A percentile compares a stretch with the other conserved stretches of the same genome.
Conservation (phyloP, 2,329 filamentous ascomycete species). For the Coniochaeta sp. region DNA sequence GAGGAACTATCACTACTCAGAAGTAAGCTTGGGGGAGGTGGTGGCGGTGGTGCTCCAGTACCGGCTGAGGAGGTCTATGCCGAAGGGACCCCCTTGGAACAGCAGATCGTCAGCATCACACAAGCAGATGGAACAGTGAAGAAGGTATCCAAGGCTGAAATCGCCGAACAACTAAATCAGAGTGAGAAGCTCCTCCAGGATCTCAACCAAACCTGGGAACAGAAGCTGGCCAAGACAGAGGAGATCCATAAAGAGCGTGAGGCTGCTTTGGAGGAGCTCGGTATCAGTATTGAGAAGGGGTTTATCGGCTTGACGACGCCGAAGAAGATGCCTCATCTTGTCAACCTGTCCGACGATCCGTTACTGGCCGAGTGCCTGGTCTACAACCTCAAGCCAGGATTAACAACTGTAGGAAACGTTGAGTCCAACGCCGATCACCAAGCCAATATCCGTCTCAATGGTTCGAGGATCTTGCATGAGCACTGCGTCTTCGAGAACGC, state of each 20-base stretch:
- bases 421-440: conserved; percentile 68
- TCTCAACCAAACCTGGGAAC: conserved; percentile 97
- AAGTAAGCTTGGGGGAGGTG: conserved; percentile 62
- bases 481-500: conserved; percentile 91
- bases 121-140: conserved; percentile 78
- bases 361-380: conserved; percentile 91
- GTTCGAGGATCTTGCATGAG: conserved; percentile 82
- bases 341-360: conserved; percentile 93
- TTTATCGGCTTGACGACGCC: conserved; percentile 92
- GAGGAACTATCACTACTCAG: conserved; percentile 83
- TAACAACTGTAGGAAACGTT: conserved; percentile 89
- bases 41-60: conserved; percentile 36
- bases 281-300: conserved; percentile 98
- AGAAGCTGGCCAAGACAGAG: conserved; percentile 91
- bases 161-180: conserved; percentile 90
- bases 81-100: conserved; percentile 82
- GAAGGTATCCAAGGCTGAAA: conserved; percentile 96
- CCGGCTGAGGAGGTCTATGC: conserved; percentile 78
- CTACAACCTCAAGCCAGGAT: conserved; percentile 95
- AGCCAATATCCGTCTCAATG: conserved; percentile 88
- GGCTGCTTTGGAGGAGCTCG: conserved; percentile 87
- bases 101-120: conserved; percentile 94
- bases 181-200: conserved; percentile 95
- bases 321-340: conserved; percentile 98
- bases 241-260: conserved; percentile 97